These are phyloP conservation scores for Geosmithia morbida DNA, from an alignment of 2,329 filamentous ascomycete species.

Conservation along the genomic window DNA sequence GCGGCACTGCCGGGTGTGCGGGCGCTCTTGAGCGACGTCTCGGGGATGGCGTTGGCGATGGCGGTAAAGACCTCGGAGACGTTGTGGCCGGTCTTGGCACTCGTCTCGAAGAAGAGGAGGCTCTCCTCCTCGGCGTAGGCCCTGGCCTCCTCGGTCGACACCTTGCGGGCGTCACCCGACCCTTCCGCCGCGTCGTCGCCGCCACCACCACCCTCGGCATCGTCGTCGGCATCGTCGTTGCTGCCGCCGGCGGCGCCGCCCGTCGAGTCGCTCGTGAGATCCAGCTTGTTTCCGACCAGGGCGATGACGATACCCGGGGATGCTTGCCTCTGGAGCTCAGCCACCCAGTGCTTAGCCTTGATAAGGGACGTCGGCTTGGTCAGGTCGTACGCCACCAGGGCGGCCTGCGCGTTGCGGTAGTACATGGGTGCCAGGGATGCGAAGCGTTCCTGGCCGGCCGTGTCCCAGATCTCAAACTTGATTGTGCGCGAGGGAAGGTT, in stretches of 20 bases:
- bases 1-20: slow-evolving; percentile 55
- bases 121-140: slow-evolving; percentile 90
- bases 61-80: slow-evolving; percentile 95
- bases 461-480: slow-evolving; percentile 97
- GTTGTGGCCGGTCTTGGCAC: slow-evolving; percentile 89
- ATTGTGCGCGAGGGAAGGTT: slow-evolving; percentile 85
- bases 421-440: slow-evolving; percentile 97
- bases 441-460: slow-evolving; percentile 93
- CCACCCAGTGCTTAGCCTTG: slow-evolving; percentile 98
- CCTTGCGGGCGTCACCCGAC: slow-evolving; percentile 65
- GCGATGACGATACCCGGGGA: slow-evolving; percentile 95
- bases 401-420: slow-evolving; percentile 96
- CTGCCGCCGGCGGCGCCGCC: slow-evolving; percentile 25
- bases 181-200: slow-evolving; percentile 44
- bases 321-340: slow-evolving; percentile 90
- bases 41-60: slow-evolving; percentile 94
- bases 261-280: slow-evolving; percentile 56
- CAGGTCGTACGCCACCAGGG: slow-evolving; percentile 95
- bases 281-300: slow-evolving; percentile 91
- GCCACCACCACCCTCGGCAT: slow-evolving; percentile 30
- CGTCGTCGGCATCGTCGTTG: slow-evolving; percentile 30
- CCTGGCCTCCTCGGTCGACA: slow-evolving; percentile 83
- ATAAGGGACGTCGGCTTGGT: slow-evolving; percentile 90
- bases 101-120: slow-evolving; percentile 93
- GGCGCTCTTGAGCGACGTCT: slow-evolving; percentile 85